Evolutionary conservation across 306 rosid species (phyloP).

Genomic region (Sindora glabra): DNA sequence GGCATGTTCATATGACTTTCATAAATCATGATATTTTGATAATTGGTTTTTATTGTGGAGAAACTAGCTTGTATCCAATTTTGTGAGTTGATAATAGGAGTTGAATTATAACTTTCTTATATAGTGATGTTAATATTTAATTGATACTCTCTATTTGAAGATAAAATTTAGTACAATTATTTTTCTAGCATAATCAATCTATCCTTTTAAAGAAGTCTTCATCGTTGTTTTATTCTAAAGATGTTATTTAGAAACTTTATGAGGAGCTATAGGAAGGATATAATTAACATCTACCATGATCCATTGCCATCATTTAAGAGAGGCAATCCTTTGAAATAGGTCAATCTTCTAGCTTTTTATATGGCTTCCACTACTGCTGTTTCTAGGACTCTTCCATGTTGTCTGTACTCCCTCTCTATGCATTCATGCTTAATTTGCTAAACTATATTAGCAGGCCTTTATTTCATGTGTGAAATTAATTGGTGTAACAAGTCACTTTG

Average conservation of each 20-base stretch:
- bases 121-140: no score
- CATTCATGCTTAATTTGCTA: slow-evolving; percentile 30
- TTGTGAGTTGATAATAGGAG: no score
- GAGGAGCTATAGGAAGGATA: slow-evolving; percentile 66
- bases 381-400: slow-evolving; percentile 4
- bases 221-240: slow-evolving; percentile 44
- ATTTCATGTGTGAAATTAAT: slow-evolving; percentile 92
- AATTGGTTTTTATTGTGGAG: slow-evolving; percentile 11
- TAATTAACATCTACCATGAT: slow-evolving; percentile 96
- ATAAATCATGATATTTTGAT: neutral
- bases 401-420: slow-evolving; percentile 19
- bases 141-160: no score
- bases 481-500: slow-evolving; percentile 94
- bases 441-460: slow-evolving; percentile 80
- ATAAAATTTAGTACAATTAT: no score
- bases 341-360: slow-evolving; percentile 16
- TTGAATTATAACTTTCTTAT: neutral
- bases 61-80: slow-evolving; percentile 1
- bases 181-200: no score
- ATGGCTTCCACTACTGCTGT: slow-evolving; percentile 2
- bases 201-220: no score
- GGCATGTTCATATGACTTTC: neutral
- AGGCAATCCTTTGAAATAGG: slow-evolving; percentile 84
- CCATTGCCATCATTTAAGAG: slow-evolving; percentile 95
- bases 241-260: slow-evolving; percentile 68